Conservation (phyloP, 352 stramenopile genomes). For the Phytophthora tubulina region DNA sequence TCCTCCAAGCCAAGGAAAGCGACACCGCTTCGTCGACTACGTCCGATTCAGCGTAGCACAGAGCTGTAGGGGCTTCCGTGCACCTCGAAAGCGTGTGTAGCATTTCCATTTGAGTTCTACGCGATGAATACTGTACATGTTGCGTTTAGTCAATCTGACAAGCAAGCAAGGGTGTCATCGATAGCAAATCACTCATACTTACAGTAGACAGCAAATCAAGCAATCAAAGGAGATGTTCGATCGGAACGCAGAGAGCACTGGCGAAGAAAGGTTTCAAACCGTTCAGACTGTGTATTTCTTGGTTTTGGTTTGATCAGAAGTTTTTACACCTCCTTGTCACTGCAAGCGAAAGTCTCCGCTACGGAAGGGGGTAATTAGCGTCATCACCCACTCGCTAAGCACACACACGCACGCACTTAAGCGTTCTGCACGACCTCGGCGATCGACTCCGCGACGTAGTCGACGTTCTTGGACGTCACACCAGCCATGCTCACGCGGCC, state of each 20-base stretch:
- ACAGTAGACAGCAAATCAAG: not conserved
- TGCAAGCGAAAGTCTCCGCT: constrained; percentile 11
- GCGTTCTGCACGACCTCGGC: constrained; percentile 93
- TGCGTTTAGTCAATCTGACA: constrained; percentile 20
- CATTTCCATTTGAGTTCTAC: not conserved
- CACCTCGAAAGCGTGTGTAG: not conserved
- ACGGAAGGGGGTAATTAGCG: constrained; percentile 2
- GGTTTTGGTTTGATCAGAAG: constrained; percentile 5
- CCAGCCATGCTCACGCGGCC: constrained; percentile 98
- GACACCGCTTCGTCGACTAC: constrained; percentile 1
- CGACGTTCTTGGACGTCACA: constrained; percentile 96
- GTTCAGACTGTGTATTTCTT: constrained; percentile 28
- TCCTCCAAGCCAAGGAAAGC: constrained; percentile 21
- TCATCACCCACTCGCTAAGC: constrained; percentile 12
- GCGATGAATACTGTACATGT: constrained; percentile 6
- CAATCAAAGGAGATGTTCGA: not conserved
- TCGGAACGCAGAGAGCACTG: not conserved
- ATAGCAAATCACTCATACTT: constrained; percentile 7
- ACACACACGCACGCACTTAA: constrained; percentile 43
- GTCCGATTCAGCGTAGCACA: constrained; percentile 18
- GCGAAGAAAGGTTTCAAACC: constrained; percentile 18
- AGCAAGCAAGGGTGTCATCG: constrained; percentile 4
- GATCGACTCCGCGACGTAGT: constrained; percentile 97
- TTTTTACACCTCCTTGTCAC: constrained; percentile 37
- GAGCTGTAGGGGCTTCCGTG: constrained; percentile 5